phyloP scores from a whole-genome alignment of 2,329 filamentous ascomycete genomes.

The Talaromyces amestolkiae region DNA sequence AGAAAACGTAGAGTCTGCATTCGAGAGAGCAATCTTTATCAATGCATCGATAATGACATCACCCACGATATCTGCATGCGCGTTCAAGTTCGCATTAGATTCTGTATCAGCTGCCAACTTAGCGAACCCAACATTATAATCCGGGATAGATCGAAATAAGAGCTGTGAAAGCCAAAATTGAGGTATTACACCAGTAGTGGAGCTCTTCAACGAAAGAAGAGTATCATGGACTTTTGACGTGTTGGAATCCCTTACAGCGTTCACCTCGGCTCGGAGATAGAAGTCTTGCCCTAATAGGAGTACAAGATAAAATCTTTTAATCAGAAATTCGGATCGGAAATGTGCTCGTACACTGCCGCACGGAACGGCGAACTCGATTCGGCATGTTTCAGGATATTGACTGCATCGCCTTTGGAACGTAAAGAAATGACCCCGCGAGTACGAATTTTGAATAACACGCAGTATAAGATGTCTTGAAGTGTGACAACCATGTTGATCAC shows the following conservation, averaged over 20 bases:
- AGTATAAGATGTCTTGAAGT: background rate
- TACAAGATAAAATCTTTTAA: background rate
- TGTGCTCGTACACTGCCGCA: background rate
- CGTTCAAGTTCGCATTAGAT: conserved; percentile 1
- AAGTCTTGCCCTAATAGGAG: background rate
- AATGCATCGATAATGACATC: background rate
- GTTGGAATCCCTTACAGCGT: background rate
- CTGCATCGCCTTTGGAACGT: background rate
- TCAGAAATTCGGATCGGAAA: background rate
- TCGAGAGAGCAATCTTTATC: background rate
- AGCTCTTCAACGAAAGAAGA: background rate
- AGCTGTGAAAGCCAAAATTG: background rate
- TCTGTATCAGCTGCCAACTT: conserved; percentile 1
- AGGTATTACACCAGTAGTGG: background rate
- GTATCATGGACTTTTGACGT: background rate
- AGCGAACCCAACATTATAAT: conserved; percentile 3
- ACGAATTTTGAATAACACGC: background rate
- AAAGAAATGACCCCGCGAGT: background rate
- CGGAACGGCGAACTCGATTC: background rate
- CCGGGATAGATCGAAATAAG: background rate
- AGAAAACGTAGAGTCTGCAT: background rate
- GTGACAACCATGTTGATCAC: background rate
- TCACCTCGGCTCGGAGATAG: conserved; percentile 1
- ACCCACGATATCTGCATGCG: background rate
- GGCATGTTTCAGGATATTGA: background rate